Base-by-base conservation (phyloP, 2,329 filamentous ascomycete genomes). In the Penicillium sp. region DNA sequence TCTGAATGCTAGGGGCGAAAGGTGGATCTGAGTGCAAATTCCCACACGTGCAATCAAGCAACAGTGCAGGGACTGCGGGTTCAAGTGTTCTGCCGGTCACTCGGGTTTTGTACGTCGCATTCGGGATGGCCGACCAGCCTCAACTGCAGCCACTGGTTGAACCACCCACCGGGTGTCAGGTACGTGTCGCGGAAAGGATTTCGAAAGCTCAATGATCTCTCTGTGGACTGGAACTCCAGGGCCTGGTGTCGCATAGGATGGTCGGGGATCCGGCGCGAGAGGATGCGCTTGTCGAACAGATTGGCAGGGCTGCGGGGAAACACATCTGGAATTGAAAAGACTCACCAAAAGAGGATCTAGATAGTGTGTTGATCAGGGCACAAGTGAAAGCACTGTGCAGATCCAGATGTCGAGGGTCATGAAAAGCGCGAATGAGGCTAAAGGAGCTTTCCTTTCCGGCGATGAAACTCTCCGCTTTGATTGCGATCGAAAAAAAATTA, bases 401-500 rank as follows among this genome's bases (percentile, higher is more conserved):
- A 56, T 61, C 47, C 47, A 42, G 52, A 43, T 48, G 60, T 55
- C 52, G 57, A 55, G 50, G 54, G 55, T 43, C 31, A 46, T 47
- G 56, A 55, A 54, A 58, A 62, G 60, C 60, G 63, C 58, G 58
- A 64, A 64, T 61, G 58, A 64, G 61, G 58, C 61, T 56, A 60
- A 63, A 63, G 62, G 60, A 64, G 63, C 63, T 64, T 65, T 64
- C 63, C 56, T 63, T 65, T 64, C 63, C 63, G 62, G 62, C 62
- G 61, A 63, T 64, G 56, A 56, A 61, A 63, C 57, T 61, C 62
- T 65, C 62, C 62, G 62, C 61, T 63, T 57, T 55, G 54, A 59
- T 55, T 57, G 52, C 50, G 57, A 61, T 49, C 47, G 52, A 54
- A 65, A 65, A 64, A 66, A 66, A 66, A 64, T 63, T 58, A 60